phyloP scores from a whole-genome alignment of 2,329 filamentous ascomycete species.

The Periconia macrospinosa region DNA sequence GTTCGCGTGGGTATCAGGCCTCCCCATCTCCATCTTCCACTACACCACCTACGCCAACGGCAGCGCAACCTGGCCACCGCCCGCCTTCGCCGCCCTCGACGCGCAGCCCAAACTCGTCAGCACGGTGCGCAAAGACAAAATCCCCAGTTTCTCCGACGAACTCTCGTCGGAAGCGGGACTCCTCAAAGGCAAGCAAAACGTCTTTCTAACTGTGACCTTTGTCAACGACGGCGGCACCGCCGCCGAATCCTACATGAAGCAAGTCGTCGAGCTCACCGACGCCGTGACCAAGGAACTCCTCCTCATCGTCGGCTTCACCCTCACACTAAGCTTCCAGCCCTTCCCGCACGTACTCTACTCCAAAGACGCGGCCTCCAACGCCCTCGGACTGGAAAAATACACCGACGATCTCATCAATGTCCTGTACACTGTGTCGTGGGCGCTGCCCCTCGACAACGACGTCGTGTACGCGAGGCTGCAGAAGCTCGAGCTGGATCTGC shows the following conservation, averaged over 20 bases:
- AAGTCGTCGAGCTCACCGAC: conserved; percentile 16
- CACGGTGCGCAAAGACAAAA: conserved; percentile 18
- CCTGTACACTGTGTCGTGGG: conserved; percentile 17
- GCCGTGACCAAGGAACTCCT: conserved; percentile 9
- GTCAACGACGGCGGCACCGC: conserved; percentile 13
- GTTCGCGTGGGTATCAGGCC: conserved; percentile 18
- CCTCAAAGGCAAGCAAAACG: conserved; percentile 9
- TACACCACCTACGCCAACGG: conserved; percentile 20
- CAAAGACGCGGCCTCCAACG: conserved; percentile 17
- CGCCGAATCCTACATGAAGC: conserved; percentile 12
- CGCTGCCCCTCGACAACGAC: conserved; percentile 13
- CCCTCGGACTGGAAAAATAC: conserved; percentile 23
- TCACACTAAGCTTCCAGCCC: conserved; percentile 20
- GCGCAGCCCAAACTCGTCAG: conserved; percentile 14
- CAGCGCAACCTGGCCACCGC: conserved; percentile 16
- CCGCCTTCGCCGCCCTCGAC: conserved; percentile 13
- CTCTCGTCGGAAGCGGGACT: conserved; percentile 6
- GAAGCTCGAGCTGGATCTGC: conserved; percentile 13
- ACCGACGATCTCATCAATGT: conserved; percentile 23
- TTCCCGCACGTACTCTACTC: conserved; percentile 20
- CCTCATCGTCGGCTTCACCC: conserved; percentile 15
- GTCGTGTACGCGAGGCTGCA: conserved; percentile 14
- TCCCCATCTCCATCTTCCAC: conserved; percentile 13
- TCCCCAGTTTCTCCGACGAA: conserved; percentile 18
- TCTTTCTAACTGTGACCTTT: conserved; percentile 22